Conservation (phyloP, 768 basidiomycete species). For the Erythrobasidium yunnanense region DNA sequence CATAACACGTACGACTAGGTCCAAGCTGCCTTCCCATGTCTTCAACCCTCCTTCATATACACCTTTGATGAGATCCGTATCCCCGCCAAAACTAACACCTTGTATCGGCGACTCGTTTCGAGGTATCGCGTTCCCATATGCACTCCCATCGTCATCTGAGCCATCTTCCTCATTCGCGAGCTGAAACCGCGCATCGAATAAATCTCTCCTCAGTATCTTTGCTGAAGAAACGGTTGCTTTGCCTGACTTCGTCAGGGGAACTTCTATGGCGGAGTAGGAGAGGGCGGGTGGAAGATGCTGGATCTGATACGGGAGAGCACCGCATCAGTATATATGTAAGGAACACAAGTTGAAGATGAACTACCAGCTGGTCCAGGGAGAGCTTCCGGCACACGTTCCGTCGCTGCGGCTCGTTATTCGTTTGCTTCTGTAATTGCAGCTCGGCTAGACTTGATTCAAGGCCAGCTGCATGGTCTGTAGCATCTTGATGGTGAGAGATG, state of each 20-base stretch:
- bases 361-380: conserved; percentile 4
- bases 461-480: too few species aligned
- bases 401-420: background rate
- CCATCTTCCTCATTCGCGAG: conserved; percentile 54
- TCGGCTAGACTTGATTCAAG: background rate
- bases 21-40: conserved; percentile 93
- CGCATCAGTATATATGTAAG: background rate
- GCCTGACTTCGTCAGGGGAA: conserved; percentile 46
- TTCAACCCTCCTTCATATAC: conserved; percentile 93
- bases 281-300: conserved; percentile 58
- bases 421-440: background rate
- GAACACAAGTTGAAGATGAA: background rate
- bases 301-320: conserved; percentile 47
- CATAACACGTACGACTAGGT: conserved; percentile 58
- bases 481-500: too few species aligned
- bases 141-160: conserved; percentile 32
- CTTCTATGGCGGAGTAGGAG: conserved; percentile 63
- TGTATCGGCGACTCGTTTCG: conserved; percentile 27
- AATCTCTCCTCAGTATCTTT: conserved; percentile 61
- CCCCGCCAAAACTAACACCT: conserved; percentile 48
- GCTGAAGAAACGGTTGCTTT: conserved; percentile 22
- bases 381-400: background rate
- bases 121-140: conserved; percentile 12
- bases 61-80: conserved; percentile 80
- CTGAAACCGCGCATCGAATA: conserved; percentile 95